These are phyloP conservation scores for Pistacia integerrima DNA, from an alignment of 345 rosid species.

Conservation along the genomic window DNA sequence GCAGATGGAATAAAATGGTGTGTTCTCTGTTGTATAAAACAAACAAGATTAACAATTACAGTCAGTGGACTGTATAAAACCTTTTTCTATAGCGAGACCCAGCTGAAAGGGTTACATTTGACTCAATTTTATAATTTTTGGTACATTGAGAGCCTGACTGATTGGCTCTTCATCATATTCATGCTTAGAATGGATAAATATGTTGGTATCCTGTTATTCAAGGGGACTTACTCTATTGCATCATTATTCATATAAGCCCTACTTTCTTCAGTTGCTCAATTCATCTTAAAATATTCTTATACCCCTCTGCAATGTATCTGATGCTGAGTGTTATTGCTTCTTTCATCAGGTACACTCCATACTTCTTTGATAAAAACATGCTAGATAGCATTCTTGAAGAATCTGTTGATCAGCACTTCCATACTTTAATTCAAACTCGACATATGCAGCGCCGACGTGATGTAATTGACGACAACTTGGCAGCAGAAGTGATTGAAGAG, in stretches of 20 bases:
- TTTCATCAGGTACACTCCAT: conserved; percentile 86
- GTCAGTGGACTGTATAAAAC: neutral
- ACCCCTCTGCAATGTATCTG: neutral
- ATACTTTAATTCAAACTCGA: conserved; percentile 80
- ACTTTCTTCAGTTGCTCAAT: neutral
- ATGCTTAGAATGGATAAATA: neutral
- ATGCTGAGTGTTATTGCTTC: conserved; percentile 21
- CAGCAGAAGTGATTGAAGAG: conserved; percentile 85
- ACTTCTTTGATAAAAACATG: conserved; percentile 89
- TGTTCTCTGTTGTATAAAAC: conserved; percentile 15
- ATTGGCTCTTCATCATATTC: neutral
- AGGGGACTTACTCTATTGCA: neutral
- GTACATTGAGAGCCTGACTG: neutral
- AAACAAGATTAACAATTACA: neutral
- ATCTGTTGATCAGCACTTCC: conserved; percentile 92
- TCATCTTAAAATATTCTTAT: neutral
- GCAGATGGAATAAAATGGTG: conserved; percentile 90
- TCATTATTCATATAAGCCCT: neutral
- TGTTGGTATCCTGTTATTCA: neutral
- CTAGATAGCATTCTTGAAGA: conserved; percentile 96
- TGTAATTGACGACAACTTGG: conserved; percentile 76
- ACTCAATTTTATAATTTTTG: neutral
- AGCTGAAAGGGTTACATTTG: neutral
- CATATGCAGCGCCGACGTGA: conserved; percentile 82
- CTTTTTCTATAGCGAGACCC: neutral